Base-by-base conservation (phyloP, 176 grass and related monocot genomes). In the Alloteropsis semialata region DNA sequence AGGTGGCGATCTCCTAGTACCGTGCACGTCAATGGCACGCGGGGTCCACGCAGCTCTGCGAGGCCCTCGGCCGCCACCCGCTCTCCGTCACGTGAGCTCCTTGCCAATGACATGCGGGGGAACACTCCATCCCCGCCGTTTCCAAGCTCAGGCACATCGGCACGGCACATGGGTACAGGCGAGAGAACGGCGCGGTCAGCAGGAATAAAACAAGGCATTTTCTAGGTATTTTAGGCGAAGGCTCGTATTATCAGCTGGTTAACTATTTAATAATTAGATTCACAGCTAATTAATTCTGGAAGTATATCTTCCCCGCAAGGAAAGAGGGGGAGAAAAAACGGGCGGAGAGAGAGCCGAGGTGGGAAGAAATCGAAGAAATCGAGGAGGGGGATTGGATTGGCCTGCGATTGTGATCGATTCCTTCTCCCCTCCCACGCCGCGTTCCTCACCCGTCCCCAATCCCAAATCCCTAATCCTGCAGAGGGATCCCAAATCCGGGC, bases 1-100 rank as follows among this genome's bases (percentile, higher is more conserved):
- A 22, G 55, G 55, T 6, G 22, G 39, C 61, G n/a, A 14, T 30
- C 8, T 39, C 67, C 70, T 1, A 10, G 10, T 49, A 30, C 81
- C 17, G 25, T 5, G 69, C 87, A 68, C 76, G 87, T 16, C 87
- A 85, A 21, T 81, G 82, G 67, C 87, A 89, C 60, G 51, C n/a
- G 61, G 76, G 75, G 10, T 42, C 81, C 75, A 67, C 48, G 59
- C 8, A 46, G 34, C 76, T 14, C 30, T 16, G 33, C 51, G 17
- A 60, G 71, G 42, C 50, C 25, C 14, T 14, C 17, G 74, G 16
- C 9, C 55, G 43, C 65, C 10, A 34, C 21, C 38, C 38, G 5
- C 30, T n/a, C 19, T 19, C 13, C 3, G 33, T 53, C 64, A 72
- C 55, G 44, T 73, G 76, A 72, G 4, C 57, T 32, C 22, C 71